A percentile compares a stretch with the other conserved stretches of the same genome.
These are phyloP conservation scores for Citrullus amarus DNA, from an alignment of 306 rosid species.

Conservation along the genomic window DNA sequence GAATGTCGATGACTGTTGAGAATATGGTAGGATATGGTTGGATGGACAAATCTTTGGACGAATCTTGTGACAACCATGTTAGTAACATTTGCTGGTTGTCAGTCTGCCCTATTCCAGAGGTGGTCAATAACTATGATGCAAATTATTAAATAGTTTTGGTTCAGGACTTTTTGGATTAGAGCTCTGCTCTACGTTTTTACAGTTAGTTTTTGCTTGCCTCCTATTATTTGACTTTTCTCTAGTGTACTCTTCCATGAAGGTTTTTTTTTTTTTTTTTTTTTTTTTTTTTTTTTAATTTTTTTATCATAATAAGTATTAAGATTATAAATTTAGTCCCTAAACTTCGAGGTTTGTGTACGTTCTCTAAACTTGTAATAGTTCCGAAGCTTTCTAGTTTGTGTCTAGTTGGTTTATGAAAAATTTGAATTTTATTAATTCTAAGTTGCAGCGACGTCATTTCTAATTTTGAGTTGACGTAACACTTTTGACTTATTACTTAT, in stretches of 20 bases:
- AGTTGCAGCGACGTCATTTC: too few relatives aligned
- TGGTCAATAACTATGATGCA: background rate
- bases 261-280: too few relatives aligned
- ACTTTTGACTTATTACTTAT: too few relatives aligned
- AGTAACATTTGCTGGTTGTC: background rate
- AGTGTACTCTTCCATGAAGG: background rate
- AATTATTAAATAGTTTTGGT: background rate
- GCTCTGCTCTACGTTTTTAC: background rate
- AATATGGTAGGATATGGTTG: background rate
- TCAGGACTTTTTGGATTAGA: background rate
- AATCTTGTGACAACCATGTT: background rate
- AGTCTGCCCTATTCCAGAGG: background rate
- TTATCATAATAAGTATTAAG: too few relatives aligned
- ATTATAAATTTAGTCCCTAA: too few relatives aligned
- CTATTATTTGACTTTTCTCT: background rate
- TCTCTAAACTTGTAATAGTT: too few relatives aligned
- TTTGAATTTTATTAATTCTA: too few relatives aligned
- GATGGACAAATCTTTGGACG: background rate
- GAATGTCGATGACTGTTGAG: too few relatives aligned
- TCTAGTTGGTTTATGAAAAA: too few relatives aligned
- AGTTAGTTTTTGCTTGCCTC: background rate
- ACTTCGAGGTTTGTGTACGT: too few relatives aligned
- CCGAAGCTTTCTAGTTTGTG: too few relatives aligned
- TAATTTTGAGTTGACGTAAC: background rate
- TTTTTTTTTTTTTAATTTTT: too few relatives aligned